phyloP scores from a whole-genome alignment of 2,329 filamentous ascomycete genomes.

The Rutstroemia sp. region DNA sequence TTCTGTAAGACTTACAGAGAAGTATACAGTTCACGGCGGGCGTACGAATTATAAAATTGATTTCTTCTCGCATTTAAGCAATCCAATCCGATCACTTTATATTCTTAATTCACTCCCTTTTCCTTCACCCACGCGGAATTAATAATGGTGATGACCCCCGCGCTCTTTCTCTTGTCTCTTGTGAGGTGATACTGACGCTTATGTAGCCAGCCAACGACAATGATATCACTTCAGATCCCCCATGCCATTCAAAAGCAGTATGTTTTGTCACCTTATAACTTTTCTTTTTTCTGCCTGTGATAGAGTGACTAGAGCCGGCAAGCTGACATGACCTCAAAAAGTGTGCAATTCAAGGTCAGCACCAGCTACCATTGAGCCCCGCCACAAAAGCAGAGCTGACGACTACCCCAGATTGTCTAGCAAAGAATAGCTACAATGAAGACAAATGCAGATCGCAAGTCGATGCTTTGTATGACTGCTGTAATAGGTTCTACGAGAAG shows the following conservation, averaged over 20 bases:
- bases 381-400: neutral
- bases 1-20: too few species aligned
- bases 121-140: neutral
- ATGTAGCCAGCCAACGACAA: slow-evolving; percentile 46
- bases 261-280: slow-evolving; percentile 30
- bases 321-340: slow-evolving; percentile 29
- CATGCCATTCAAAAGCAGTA: slow-evolving; percentile 80
- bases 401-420: slow-evolving; percentile 61
- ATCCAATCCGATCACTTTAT: too few species aligned
- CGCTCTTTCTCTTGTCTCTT: slow-evolving; percentile 1
- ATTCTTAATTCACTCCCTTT: neutral
- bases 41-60: neutral
- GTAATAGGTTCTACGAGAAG: slow-evolving; percentile 75
- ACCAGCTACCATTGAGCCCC: neutral
- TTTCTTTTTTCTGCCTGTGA: neutral
- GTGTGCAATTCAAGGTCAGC: slow-evolving; percentile 84
- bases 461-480: slow-evolving; percentile 88
- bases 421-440: slow-evolving; percentile 79
- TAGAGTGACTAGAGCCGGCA: neutral
- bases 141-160: slow-evolving; percentile 1
- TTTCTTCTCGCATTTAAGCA: too few species aligned
- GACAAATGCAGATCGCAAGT: slow-evolving; percentile 71
- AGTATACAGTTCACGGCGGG: neutral
- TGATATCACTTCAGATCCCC: slow-evolving; percentile 66
- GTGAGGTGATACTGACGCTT: slow-evolving; percentile 7